Evolutionary conservation across 1,284 basidiomycete species (phyloP).

Genomic region (Filobasidium uniguttulatum): DNA sequence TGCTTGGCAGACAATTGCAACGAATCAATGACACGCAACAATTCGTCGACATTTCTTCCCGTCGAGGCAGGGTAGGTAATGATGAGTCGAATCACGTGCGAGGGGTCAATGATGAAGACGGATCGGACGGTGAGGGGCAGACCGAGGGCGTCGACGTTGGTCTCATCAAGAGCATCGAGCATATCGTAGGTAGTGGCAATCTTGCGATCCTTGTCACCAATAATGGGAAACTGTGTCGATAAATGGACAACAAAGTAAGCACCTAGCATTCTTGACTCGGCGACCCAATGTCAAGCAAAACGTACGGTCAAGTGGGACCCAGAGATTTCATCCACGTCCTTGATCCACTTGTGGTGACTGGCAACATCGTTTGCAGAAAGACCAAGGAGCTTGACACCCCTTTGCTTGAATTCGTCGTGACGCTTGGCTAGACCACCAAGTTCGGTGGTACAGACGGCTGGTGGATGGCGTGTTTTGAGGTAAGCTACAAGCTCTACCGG

Average conservation of each 20-base stretch:
- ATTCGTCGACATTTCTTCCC: constrained; percentile 59
- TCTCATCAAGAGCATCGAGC: constrained; percentile 76
- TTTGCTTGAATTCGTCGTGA: constrained; percentile 66
- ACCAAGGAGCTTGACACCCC: constrained; percentile 82
- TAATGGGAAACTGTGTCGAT: constrained; percentile 83
- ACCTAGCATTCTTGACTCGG: too few species aligned
- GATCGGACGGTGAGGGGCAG: constrained; percentile 67
- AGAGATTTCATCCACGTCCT: constrained; percentile 71
- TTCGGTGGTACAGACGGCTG: constrained; percentile 84
- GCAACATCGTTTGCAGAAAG: constrained; percentile 83
- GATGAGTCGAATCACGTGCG: constrained; percentile 77
- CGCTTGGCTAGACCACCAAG: constrained; percentile 86
- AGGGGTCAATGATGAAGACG: constrained; percentile 66
- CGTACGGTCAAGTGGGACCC: constrained; percentile 46
- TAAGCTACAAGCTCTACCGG: too few species aligned
- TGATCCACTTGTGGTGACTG: constrained; percentile 77
- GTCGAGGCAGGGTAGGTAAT: constrained; percentile 81
- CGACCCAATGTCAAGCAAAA: too few species aligned
- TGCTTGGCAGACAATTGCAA: constrained; percentile 90
- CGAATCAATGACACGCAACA: constrained; percentile 68
- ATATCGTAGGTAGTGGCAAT: constrained; percentile 60
- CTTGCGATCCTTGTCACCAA: constrained; percentile 79
- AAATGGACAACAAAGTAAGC: too few species aligned
- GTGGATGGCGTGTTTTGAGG: too few species aligned
- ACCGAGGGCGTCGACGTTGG: constrained; percentile 77